phyloP scores from a whole-genome alignment of 805 yeast species.

The Kodamaea fukazawae region DNA sequence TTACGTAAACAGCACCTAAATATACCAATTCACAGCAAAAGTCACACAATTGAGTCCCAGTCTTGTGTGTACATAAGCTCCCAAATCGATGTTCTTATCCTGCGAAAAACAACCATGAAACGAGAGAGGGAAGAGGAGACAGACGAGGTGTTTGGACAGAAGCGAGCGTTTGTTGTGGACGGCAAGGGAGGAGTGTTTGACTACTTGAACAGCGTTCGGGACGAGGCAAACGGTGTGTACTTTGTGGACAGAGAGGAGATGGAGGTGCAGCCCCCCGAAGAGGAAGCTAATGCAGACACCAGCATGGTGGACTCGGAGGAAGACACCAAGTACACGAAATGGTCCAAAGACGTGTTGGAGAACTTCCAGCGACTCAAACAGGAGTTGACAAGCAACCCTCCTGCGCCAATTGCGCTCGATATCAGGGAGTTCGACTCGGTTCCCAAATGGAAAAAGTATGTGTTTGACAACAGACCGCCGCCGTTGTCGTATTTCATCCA shows the following conservation, averaged over 20 bases:
- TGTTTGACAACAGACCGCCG: slow-evolving; percentile 31
- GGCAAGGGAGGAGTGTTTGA: slow-evolving; percentile 16
- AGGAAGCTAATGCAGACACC: slow-evolving; percentile 4
- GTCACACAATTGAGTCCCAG: too few species aligned
- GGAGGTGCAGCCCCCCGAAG: neutral
- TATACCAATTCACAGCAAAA: too few species aligned
- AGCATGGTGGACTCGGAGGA: slow-evolving; percentile 2
- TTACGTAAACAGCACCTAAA: too few species aligned
- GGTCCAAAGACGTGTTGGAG: slow-evolving; percentile 11
- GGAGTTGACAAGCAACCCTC: slow-evolving; percentile 3
- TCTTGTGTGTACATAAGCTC: too few species aligned
- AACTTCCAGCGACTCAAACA: slow-evolving; percentile 11
- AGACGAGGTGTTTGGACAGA: slow-evolving; percentile 28
- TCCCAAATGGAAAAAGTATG: slow-evolving; percentile 29
- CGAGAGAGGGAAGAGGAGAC: slow-evolving; percentile 14
- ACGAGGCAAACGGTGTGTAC: slow-evolving; percentile 29
- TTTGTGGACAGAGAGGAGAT: slow-evolving; percentile 11
- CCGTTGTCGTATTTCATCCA: slow-evolving; percentile 18
- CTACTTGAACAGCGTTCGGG: slow-evolving; percentile 29
- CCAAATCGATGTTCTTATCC: too few species aligned
- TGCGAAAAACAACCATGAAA: neutral
- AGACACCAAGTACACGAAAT: slow-evolving; percentile 1
- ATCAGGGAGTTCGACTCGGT: neutral
- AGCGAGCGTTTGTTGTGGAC: slow-evolving; percentile 25
- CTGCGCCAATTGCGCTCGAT: neutral